Evolutionary conservation across 192 early-diverging fungal genomes (phyloP).

Genomic region (Backusella morwellensis): DNA sequence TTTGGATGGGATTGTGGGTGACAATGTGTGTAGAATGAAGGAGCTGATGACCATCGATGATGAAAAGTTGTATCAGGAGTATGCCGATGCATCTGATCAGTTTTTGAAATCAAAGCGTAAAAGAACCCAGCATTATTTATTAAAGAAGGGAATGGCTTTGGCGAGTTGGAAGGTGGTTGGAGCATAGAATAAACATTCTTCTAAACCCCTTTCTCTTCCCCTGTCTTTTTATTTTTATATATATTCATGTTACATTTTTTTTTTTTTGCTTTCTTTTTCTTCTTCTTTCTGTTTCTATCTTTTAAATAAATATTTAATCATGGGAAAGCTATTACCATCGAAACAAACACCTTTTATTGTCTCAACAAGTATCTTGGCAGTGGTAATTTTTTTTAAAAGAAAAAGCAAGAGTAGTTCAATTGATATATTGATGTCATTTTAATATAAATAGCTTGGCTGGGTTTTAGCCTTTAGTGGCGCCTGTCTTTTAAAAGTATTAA

Average conservation of each 20-base stretch:
- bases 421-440: not conserved
- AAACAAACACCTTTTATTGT: slow-evolving; percentile 5
- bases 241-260: not conserved
- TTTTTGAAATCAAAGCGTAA: not conserved
- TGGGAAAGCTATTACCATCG: not conserved
- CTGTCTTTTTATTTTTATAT: not conserved
- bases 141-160: slow-evolving; percentile 1
- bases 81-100: not conserved
- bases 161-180: slow-evolving; percentile 22
- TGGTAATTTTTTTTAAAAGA: not conserved
- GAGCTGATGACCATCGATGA: not conserved
- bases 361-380: not conserved
- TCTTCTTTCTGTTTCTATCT: not conserved
- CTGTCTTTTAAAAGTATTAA: slow-evolving; percentile 12
- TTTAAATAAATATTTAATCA: not conserved
- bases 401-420: not conserved
- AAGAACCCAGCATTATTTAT: not conserved
- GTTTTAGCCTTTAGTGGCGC: slow-evolving; percentile 14
- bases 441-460: slow-evolving; percentile 9
- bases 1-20: slow-evolving; percentile 48
- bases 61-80: not conserved
- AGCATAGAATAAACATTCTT: not conserved
- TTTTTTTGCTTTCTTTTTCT: not conserved
- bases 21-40: slow-evolving; percentile 33
- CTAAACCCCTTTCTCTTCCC: not conserved